Evolutionary conservation across 768 basidiomycete genomes (phyloP), one percentile per base, ranked within the genome.

Genomic region (Naganishia vishniacii): DNA sequence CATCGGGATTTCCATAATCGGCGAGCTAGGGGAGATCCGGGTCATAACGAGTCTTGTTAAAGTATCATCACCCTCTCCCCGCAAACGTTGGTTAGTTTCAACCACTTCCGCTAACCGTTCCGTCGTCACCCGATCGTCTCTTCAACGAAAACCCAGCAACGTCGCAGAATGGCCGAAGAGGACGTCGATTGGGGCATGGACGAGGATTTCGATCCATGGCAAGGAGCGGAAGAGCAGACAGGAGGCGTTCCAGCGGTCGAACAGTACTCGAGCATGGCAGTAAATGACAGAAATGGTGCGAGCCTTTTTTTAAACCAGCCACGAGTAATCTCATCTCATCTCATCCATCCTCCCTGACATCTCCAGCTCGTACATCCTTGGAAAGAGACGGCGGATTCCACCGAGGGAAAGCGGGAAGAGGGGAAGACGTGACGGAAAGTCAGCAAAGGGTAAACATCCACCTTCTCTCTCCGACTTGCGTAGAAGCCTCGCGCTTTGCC

Each of bases 131-230:
- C n/a, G n/a, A n/a, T n/a, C n/a, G n/a, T n/a, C n/a, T n/a, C n/a
- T n/a, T n/a, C n/a, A n/a, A n/a, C n/a, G n/a, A n/a, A n/a, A n/a
- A n/a, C n/a, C 18, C 15, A 20, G 5, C 26, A 7, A 40, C 7
- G 23, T 25, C 41, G 4, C 25, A 65, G 1, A 8, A 70, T 70
- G 69, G 67, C 65, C 13, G 69, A 70, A 40, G 69, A 70, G 49
- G 67, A 68, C 31, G 69, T 70, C 9, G 69, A 70, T 44, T 70
- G 69, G 69, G 69, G 69, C 18, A 61, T 70, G 64, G 69, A 70
- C n/a, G 69, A 70, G 12, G 69, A 65, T 16, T 67, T 68, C 53
- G 69, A 66, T n/a, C 68, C 67, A 62, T 59, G 69, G 56, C 64
- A 65, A 49, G 59, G 64, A 40, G 69, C 62, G 31, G 48, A 44